Evolutionary conservation across 345 rosid genomes (phyloP).

Genomic region (Salix viminalis): DNA sequence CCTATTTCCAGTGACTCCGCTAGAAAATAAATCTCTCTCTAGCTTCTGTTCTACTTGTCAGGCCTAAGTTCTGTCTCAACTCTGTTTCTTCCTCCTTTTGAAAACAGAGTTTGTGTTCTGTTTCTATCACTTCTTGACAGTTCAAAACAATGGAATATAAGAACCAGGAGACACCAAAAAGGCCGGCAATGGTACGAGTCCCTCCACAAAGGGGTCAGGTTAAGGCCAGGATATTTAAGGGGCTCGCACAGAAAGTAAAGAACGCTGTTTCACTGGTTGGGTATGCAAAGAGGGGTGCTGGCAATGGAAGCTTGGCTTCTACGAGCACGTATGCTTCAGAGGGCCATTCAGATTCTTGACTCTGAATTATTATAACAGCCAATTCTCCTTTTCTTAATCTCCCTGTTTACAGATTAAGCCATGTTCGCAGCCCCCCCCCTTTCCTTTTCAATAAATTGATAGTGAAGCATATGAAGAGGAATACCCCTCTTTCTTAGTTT

Average conservation of each 20-base stretch:
- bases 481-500: not conserved
- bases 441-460: not conserved
- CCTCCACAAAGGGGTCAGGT: conserved; percentile 35
- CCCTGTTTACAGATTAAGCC: not conserved
- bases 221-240: conserved; percentile 12
- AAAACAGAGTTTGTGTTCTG: not conserved
- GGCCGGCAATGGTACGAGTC: conserved; percentile 10
- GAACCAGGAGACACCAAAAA: not conserved
- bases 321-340: not conserved
- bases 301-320: not conserved
- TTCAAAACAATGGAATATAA: conserved; percentile 1
- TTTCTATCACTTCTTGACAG: not conserved
- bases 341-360: not conserved
- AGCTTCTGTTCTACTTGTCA: not conserved
- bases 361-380: not conserved
- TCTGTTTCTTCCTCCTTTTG: not conserved
- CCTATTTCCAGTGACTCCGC: not conserved
- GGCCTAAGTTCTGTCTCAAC: not conserved
- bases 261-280: not conserved
- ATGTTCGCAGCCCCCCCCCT: not conserved
- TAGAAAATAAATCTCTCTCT: not conserved
- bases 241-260: not conserved
- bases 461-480: not conserved
- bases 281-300: not conserved
- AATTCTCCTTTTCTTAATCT: not conserved